Evolutionary conservation across 108 stramenopile genomes (phyloP).

Genomic region (Nitzschia putrida): DNA sequence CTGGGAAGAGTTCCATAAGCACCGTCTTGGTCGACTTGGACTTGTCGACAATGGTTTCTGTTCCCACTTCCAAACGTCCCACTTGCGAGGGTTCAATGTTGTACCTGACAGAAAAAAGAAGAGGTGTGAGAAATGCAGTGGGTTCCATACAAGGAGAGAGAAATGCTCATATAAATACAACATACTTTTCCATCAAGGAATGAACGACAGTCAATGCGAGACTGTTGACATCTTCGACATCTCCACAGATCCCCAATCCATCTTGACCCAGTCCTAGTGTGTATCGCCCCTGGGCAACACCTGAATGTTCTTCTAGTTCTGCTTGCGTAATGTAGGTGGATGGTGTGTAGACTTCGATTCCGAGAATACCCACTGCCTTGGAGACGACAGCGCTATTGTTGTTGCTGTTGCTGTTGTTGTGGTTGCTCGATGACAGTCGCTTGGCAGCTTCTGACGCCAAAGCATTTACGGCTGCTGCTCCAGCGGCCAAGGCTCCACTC

Average conservation of each 20-base stretch:
- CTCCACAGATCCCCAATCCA: conserved; percentile 89
- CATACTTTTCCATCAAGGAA: conserved; percentile 88
- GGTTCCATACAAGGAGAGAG: background rate
- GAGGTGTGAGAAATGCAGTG: background rate
- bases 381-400: background rate
- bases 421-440: conserved; percentile 21
- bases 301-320: conserved; percentile 87
- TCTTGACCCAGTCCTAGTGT: conserved; percentile 96
- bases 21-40: conserved; percentile 95
- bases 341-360: conserved; percentile 94
- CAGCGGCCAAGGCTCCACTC: conserved; percentile 49
- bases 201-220: conserved; percentile 91
- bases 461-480: conserved; percentile 62
- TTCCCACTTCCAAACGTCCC: conserved; percentile 92
- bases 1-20: conserved; percentile 90
- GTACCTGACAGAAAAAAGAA: conserved; percentile 49
- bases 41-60: conserved; percentile 97
- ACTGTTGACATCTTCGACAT: conserved; percentile 94
- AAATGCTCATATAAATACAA: background rate
- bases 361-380: conserved; percentile 95
- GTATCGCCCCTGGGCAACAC: conserved; percentile 88
- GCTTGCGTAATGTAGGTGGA: conserved; percentile 89
- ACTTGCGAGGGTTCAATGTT: conserved; percentile 79
- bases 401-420: background rate
- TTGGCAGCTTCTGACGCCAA: conserved; percentile 45